phyloP scores from a whole-genome alignment of 2,329 filamentous ascomycete species.

The Sclerotinia subarctica region DNA sequence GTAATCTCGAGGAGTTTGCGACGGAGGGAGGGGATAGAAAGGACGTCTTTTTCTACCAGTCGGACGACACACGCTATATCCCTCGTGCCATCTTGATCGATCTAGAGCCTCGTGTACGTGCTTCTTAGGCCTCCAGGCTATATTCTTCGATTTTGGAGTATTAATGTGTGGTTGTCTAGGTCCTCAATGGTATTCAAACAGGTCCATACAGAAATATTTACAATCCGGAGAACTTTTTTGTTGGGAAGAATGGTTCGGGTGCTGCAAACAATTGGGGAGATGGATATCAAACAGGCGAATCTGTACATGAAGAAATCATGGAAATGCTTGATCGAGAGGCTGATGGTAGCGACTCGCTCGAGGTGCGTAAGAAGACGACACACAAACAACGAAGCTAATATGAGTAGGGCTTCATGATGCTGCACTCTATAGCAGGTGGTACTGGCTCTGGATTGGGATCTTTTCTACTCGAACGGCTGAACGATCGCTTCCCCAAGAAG shows the following conservation, averaged over 20 bases:
- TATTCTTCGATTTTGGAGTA: background rate
- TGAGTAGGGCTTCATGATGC: slow-evolving; percentile 85
- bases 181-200: slow-evolving; percentile 88
- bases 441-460: slow-evolving; percentile 95
- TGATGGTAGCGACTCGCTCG: slow-evolving; percentile 93
- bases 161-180: slow-evolving; percentile 44
- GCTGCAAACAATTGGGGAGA: slow-evolving; percentile 99
- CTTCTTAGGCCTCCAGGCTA: background rate
- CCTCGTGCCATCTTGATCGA: slow-evolving; percentile 94
- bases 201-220: slow-evolving; percentile 98
- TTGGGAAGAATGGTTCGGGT: slow-evolving; percentile 88
- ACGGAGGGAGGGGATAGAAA: slow-evolving; percentile 97
- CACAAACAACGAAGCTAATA: slow-evolving; percentile 30
- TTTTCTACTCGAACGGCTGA: slow-evolving; percentile 90
- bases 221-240: slow-evolving; percentile 98
- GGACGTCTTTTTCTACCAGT: slow-evolving; percentile 99
- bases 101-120: slow-evolving; percentile 77
- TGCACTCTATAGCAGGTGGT: slow-evolving; percentile 96
- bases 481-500: slow-evolving; percentile 98
- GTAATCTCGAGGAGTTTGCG: slow-evolving; percentile 95
- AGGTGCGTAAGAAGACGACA: slow-evolving; percentile 50
- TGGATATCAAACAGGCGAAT: slow-evolving; percentile 88
- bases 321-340: slow-evolving; percentile 99
- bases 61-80: slow-evolving; percentile 97
- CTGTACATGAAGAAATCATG: slow-evolving; percentile 93